Evolutionary conservation across 495 filamentous ascomycete species (phyloP).

Genomic region (Eremomyces bilateralis): DNA sequence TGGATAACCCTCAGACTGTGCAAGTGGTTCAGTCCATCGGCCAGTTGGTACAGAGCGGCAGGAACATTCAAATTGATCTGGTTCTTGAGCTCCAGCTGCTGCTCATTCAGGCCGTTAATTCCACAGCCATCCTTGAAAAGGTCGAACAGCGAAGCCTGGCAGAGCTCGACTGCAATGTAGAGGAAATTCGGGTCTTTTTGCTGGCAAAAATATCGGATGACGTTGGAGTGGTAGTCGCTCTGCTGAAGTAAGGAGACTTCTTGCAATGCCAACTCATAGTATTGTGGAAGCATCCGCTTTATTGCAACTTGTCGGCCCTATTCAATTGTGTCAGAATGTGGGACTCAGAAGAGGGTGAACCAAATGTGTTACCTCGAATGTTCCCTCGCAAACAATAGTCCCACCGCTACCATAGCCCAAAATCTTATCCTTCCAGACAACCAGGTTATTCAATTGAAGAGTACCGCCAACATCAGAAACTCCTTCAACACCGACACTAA

Average conservation of each 20-base stretch:
- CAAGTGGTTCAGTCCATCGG: constrained; percentile 65
- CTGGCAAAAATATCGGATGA: constrained; percentile 88
- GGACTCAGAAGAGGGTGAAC: no score
- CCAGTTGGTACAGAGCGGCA: constrained; percentile 62
- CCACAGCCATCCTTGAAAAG: constrained; percentile 34
- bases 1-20: constrained; percentile 90
- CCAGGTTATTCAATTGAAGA: constrained; percentile 19
- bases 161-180: constrained; percentile 93
- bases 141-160: constrained; percentile 79
- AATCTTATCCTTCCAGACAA: constrained; percentile 18
- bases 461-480: constrained; percentile 7
- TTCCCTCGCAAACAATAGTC: constrained; percentile 21
- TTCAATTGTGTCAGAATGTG: no score
- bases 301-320: constrained; percentile 66
- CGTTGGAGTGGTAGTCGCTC: constrained; percentile 88
- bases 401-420: constrained; percentile 23
- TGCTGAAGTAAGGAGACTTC: constrained; percentile 78
- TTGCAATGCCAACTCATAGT: constrained; percentile 86
- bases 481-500: constrained; percentile 3
- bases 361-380: constrained; percentile 15
- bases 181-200: constrained; percentile 76
- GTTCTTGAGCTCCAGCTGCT: constrained; percentile 27
- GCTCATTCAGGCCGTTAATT: constrained; percentile 10
- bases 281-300: constrained; percentile 87
- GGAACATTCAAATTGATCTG: constrained; percentile 30